Percentiles rank a stretch among this genome's conserved stretches.
These are phyloP conservation scores for Fennellomyces sp. DNA, from an alignment of 371 early-diverging fungal species.

Conservation along the genomic window DNA sequence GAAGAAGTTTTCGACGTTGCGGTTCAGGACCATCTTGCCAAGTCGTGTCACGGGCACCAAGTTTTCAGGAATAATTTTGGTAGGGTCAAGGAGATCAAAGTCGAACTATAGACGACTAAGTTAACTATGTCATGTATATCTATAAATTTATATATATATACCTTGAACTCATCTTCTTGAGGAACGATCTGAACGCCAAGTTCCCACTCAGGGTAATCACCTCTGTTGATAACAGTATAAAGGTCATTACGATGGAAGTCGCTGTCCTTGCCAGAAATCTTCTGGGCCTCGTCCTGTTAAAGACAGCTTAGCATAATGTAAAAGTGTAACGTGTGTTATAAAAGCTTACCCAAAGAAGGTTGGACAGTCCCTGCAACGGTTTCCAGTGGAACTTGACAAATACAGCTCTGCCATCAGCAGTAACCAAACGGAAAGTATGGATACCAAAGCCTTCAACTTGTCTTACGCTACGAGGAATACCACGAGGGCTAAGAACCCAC, in stretches of 20 bases:
- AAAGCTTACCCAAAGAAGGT: conserved; percentile 37
- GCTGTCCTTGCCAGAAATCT: conserved; percentile 50
- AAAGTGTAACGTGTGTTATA: background rate
- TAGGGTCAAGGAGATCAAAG: conserved; percentile 56
- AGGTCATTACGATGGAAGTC: conserved; percentile 56
- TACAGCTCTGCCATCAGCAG: conserved; percentile 37
- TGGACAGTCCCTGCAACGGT: conserved; percentile 43
- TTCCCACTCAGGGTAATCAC: conserved; percentile 56
- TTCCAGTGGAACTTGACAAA: conserved; percentile 61
- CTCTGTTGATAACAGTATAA: conserved; percentile 43
- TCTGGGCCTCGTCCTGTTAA: conserved; percentile 52
- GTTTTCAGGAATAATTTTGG: conserved; percentile 58
- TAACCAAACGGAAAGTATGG: conserved; percentile 52
- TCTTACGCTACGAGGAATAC: conserved; percentile 42
- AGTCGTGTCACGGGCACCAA: conserved; percentile 43
- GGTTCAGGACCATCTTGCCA: conserved; percentile 54
- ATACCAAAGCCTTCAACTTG: conserved; percentile 51
- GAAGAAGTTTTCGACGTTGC: conserved; percentile 58
- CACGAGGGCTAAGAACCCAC: conserved; percentile 50
- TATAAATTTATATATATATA: too few species aligned
- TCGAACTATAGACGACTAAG: too few species aligned
- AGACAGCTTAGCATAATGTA: background rate
- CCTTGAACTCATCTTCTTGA: conserved; percentile 41
- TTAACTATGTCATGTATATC: too few species aligned
- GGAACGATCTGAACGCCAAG: conserved; percentile 50